Evolutionary conservation across 2,329 filamentous ascomycete genomes (phyloP).

Genomic region (Cordyceps fumosorosea): DNA sequence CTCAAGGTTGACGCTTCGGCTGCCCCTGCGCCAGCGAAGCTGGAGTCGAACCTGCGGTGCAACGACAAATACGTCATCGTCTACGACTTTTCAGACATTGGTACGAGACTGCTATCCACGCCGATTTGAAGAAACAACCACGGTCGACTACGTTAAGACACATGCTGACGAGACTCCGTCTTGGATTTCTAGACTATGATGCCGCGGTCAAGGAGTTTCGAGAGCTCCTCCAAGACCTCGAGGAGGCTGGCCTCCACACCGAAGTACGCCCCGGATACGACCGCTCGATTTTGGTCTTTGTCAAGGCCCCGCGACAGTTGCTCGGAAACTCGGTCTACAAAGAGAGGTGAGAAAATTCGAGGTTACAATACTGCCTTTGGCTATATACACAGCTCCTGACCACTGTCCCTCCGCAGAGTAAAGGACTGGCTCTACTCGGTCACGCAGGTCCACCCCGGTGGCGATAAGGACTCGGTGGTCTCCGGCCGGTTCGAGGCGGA

Average conservation of each 20-base stretch:
- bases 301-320: slow-evolving; percentile 55
- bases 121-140: background rate
- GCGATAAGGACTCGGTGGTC: slow-evolving; percentile 46
- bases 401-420: slow-evolving; percentile 40
- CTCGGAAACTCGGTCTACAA: slow-evolving; percentile 62
- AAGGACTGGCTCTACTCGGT: slow-evolving; percentile 72
- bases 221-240: slow-evolving; percentile 51
- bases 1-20: slow-evolving; percentile 5
- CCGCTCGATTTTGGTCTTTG: slow-evolving; percentile 61
- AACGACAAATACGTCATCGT: slow-evolving; percentile 36
- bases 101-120: slow-evolving; percentile 19
- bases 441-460: slow-evolving; percentile 53
- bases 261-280: slow-evolving; percentile 66
- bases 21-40: background rate
- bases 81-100: slow-evolving; percentile 30
- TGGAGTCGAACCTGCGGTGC: slow-evolving; percentile 12
- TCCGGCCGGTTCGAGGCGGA: slow-evolving; percentile 53
- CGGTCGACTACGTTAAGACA: too few species aligned
- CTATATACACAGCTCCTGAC: background rate
- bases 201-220: slow-evolving; percentile 28
- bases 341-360: slow-evolving; percentile 42
- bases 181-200: slow-evolving; percentile 25
- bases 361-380: background rate
- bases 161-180: background rate
- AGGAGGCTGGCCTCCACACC: slow-evolving; percentile 57